Evolutionary conservation across 2,329 filamentous ascomycete genomes (phyloP), one percentile per base, ranked within the genome.

Genomic region (Arthrobotrys musiformis): DNA sequence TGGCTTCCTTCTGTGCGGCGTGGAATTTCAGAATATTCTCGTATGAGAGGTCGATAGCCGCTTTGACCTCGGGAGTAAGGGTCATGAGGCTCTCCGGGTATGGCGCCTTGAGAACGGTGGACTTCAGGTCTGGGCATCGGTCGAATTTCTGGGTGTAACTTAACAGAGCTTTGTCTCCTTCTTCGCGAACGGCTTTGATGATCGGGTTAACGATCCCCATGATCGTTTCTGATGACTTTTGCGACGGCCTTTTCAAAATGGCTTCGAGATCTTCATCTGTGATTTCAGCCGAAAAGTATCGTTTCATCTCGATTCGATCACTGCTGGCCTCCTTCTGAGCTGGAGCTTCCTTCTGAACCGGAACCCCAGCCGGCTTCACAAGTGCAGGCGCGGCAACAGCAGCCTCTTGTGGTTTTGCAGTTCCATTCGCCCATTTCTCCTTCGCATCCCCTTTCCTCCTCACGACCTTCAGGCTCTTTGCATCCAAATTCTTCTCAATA

Each of bases 121-220:
- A 94, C 13, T 89, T 95, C 75, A 99, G 86, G 1, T 92, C 94
- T 0, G 93, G 97, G 0, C 94, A 95, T 85, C 94, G 97, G 83
- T 99, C 95, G 81, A 99, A 99, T 84, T 96, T 97, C 88, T 97
- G 94, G 0, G 95, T 98, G 84, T 97, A 98, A 61, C 92, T 91
- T 50, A 99, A 88, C 24, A 99, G 87, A 2, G 93, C 94, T 81
- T 91, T 91, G 84, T 99, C 95, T 64, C 95, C 95, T 35, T 92
- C 89, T 48, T 89, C 87, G 69, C 90, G 92, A 68, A 99, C 91
- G 56, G 94, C 92, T 72, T 94, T 90, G 82, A 99, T 93, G 81
- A 99, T 99, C 0, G 95, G 95, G 37, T 89, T 90, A 74, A 97
- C 93, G 63, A 98, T 94, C 79, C 90, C 90, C 85, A 98, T 90